Evolutionary conservation across 768 basidiomycete genomes (phyloP), one percentile per base, ranked within the genome.

Genomic region (Rhodotorula babjevae): DNA sequence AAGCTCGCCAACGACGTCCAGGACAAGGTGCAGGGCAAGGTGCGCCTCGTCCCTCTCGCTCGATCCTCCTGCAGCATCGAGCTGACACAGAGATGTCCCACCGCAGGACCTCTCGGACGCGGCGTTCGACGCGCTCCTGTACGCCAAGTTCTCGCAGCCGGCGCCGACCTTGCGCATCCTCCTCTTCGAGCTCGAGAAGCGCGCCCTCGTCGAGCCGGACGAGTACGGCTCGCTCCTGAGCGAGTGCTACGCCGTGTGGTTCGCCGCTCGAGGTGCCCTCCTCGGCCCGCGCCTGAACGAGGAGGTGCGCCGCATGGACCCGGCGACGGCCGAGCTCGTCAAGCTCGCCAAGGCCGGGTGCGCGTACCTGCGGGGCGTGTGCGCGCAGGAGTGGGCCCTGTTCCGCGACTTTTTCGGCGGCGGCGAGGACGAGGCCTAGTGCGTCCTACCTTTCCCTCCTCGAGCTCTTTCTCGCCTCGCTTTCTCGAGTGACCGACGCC

Each of bases 291-390:
- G 87, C n/a, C 84, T 97, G 44, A 84, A 85, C 68, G 87, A 90
- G 77, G 93, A 97, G 80, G 90, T 97, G 72, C 86, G 85, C 61
- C 87, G 90, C 5, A 84, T 97, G 63, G 90, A 95, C 78, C 91
- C 92, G 4, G 83, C 83, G 4, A 83, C 85, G 68, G 90, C 88
- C 10, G 94, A 95, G 63, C 83, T 99, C 8, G 93, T 98, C 23
- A 91, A 93, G 77, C 82, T 98, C 73, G 93, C 93, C 61, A 85
- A 92, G 63, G 85, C 90, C 1, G 96, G 96, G 12, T 97, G 94
- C 80, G 88, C 89, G 68, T 96, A 94, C 80, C 83, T 99, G 62
- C 94, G 94, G 78, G 90, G 93, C 55, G 84, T 95, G 10, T 97
- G 93, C 77, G 87, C 87, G 12, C 91, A 92, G 69, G 96, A 99